Evolutionary conservation across 306 rosid species (phyloP).

Genomic region (Quillaja saponaria): DNA sequence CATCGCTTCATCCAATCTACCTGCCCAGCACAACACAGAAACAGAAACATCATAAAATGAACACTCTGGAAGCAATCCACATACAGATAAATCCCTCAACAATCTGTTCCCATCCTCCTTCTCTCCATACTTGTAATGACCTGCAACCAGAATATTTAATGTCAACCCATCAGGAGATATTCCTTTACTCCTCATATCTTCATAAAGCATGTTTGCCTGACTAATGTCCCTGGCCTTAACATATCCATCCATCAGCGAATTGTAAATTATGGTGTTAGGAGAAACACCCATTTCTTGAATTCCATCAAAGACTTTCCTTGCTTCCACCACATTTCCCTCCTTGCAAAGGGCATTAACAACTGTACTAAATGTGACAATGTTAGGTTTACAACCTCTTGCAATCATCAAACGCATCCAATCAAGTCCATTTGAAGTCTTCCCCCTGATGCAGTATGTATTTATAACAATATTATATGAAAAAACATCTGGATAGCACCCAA

Average conservation of each 20-base stretch:
- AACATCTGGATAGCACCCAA: slow-evolving; percentile 53
- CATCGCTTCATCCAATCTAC: slow-evolving; percentile 56
- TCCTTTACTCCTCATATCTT: slow-evolving; percentile 62
- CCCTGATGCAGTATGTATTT: slow-evolving; percentile 48
- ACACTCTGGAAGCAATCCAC: slow-evolving; percentile 43
- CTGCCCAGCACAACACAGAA: slow-evolving; percentile 71
- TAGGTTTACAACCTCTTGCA: slow-evolving; percentile 52
- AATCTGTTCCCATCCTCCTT: slow-evolving; percentile 56
- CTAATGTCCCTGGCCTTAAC: slow-evolving; percentile 71
- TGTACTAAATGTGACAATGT: slow-evolving; percentile 43
- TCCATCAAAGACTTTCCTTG: slow-evolving; percentile 53
- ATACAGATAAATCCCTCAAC: slow-evolving; percentile 41
- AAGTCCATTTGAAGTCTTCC: slow-evolving; percentile 49
- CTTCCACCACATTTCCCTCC: slow-evolving; percentile 66
- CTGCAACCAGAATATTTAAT: slow-evolving; percentile 69
- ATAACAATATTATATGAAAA: slow-evolving; percentile 55
- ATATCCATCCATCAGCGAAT: slow-evolving; percentile 68
- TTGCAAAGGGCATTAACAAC: slow-evolving; percentile 64
- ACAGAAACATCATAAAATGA: slow-evolving; percentile 52
- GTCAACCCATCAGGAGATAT: slow-evolving; percentile 68
- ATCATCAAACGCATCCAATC: slow-evolving; percentile 58
- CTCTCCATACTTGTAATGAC: slow-evolving; percentile 64
- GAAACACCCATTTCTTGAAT: slow-evolving; percentile 44
- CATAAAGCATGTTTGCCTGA: slow-evolving; percentile 62
- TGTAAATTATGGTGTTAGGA: slow-evolving; percentile 43